These are phyloP conservation scores for Paecilomyces variotii DNA, from an alignment of 2,329 filamentous ascomycete genomes.

Conservation along the genomic window DNA sequence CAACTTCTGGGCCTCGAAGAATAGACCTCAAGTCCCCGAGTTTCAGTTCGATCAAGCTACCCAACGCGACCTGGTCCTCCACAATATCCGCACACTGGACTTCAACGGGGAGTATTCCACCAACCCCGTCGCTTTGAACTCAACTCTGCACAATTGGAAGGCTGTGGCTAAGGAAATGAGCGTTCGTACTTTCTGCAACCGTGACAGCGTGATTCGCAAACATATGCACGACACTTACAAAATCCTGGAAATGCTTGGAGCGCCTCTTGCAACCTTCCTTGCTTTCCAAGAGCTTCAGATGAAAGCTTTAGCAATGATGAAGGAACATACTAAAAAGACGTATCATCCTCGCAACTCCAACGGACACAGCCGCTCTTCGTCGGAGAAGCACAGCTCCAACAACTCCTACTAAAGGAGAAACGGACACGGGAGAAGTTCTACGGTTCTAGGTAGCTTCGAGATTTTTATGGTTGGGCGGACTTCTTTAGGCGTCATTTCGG, in stretches of 20 bases:
- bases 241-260: constrained; percentile 44
- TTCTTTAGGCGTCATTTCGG: not conserved
- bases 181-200: constrained; percentile 43
- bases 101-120: constrained; percentile 38
- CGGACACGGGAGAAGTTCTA: not conserved
- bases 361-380: constrained; percentile 3
- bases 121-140: constrained; percentile 35
- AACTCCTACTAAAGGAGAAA: not conserved
- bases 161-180: constrained; percentile 39
- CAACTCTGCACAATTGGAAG: constrained; percentile 44
- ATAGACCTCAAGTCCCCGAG: constrained; percentile 41
- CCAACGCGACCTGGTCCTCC: constrained; percentile 40
- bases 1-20: constrained; percentile 37
- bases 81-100: constrained; percentile 38
- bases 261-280: constrained; percentile 27
- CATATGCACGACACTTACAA: constrained; percentile 42
- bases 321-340: constrained; percentile 18
- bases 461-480: not conserved
- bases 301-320: constrained; percentile 24
- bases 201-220: constrained; percentile 43
- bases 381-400: not conserved
- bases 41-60: constrained; percentile 47
- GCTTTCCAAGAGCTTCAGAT: constrained; percentile 32
- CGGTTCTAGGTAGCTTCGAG: not conserved
- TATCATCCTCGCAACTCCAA: constrained; percentile 7